These are phyloP conservation scores for Suhomyces prunicola DNA, from an alignment of 805 yeast genomes.

Conservation along the genomic window DNA sequence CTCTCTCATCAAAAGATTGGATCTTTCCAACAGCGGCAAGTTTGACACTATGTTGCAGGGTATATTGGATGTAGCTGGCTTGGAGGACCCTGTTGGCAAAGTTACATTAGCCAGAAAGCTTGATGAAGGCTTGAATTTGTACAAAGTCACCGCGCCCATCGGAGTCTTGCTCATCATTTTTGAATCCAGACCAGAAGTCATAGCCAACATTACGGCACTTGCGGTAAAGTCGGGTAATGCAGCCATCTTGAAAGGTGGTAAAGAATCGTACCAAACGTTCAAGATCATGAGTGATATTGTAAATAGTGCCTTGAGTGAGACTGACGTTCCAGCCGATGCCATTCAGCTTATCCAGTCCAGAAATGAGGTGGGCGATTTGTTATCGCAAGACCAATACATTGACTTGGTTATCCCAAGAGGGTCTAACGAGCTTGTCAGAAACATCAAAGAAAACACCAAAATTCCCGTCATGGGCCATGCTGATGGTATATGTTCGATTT, in stretches of 20 bases:
- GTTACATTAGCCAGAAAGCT: constrained; percentile 76
- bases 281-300: constrained; percentile 75
- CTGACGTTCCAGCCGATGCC: constrained; percentile 76
- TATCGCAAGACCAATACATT: constrained; percentile 82
- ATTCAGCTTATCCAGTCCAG: constrained; percentile 86
- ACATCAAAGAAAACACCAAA: constrained; percentile 81
- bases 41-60: constrained; percentile 95
- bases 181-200: constrained; percentile 97
- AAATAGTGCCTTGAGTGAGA: constrained; percentile 51
- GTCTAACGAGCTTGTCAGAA: constrained; percentile 86
- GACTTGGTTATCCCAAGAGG: constrained; percentile 98
- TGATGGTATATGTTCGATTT: constrained; percentile 93
- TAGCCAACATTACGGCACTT: constrained; percentile 93
- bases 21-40: constrained; percentile 76
- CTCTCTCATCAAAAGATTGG: constrained; percentile 79
- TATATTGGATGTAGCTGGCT: constrained; percentile 80
- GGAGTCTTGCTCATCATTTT: constrained; percentile 91
- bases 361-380: constrained; percentile 81
- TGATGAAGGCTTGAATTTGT: constrained; percentile 84
- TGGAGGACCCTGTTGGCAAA: constrained; percentile 93
- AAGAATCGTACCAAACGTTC: constrained; percentile 85
- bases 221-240: constrained; percentile 97
- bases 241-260: constrained; percentile 96
- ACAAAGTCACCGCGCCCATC: constrained; percentile 86
- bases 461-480: constrained; percentile 99